These are phyloP conservation scores for Fusarium napiforme DNA, from an alignment of 2,329 filamentous ascomycete species.

Conservation along the genomic window DNA sequence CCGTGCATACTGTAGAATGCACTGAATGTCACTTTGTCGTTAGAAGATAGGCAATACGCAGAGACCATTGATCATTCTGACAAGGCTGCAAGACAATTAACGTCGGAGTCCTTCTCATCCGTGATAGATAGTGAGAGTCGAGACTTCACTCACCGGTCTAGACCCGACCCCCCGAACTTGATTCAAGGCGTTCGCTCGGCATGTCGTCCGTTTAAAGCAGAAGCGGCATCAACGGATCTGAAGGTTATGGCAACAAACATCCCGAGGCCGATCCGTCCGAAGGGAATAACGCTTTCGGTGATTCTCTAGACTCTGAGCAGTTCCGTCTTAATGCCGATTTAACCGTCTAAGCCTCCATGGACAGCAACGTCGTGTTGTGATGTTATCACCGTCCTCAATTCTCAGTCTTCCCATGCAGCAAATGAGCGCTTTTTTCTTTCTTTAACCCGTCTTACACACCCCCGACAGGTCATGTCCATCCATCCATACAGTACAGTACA, in stretches of 20 bases:
- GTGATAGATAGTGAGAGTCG: background rate
- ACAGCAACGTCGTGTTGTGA: background rate
- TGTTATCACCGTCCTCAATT: background rate
- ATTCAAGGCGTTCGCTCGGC: conserved; percentile 5
- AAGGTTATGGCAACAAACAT: conserved; percentile 4
- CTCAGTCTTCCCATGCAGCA: background rate
- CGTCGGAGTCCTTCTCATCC: background rate
- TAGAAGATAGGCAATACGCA: background rate
- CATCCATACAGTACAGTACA: background rate
- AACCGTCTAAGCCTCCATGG: background rate
- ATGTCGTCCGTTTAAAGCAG: conserved; percentile 2
- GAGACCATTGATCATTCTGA: background rate
- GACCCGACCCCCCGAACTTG: conserved; percentile 26
- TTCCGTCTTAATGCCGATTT: conserved; percentile 11
- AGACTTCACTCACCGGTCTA: conserved; percentile 10
- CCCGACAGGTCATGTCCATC: background rate
- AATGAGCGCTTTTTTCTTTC: background rate
- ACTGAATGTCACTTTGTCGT: conserved; percentile 14
- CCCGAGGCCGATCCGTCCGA: conserved; percentile 18
- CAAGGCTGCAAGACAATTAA: conserved; percentile 11
- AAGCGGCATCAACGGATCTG: background rate
- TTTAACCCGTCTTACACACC: conserved; percentile 1
- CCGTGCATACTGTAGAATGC: background rate
- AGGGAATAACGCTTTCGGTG: background rate
- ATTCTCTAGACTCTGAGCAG: background rate